Conservation (phyloP, 2,329 filamentous ascomycete genomes). For the Harringtonia lauricola region DNA sequence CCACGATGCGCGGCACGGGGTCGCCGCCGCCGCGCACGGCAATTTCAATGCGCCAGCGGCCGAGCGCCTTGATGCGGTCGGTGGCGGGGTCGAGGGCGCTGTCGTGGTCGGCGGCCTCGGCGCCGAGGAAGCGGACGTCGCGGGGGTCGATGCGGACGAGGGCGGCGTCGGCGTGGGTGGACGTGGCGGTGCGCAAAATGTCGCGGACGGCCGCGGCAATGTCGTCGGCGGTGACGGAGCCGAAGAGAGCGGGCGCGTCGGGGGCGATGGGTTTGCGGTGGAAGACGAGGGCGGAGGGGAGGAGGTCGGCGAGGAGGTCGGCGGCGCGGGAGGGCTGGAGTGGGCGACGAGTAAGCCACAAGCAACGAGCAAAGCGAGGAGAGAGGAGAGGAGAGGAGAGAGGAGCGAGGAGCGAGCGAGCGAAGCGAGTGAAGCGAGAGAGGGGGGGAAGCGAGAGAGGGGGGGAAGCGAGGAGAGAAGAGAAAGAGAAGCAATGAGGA, state of each 20-base stretch:
- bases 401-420: not conserved
- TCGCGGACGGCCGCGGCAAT: constrained; percentile 23
- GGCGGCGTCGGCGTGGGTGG: constrained; percentile 19
- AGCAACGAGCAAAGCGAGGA: too few species aligned
- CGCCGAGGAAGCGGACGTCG: constrained; percentile 19
- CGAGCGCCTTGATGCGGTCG: constrained; percentile 29
- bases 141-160: constrained; percentile 24
- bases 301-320: constrained; percentile 21
- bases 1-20: constrained; percentile 21
- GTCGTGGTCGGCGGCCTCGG: constrained; percentile 19
- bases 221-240: constrained; percentile 29
- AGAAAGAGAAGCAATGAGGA: too few species aligned
- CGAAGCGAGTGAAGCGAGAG: too few species aligned
- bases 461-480: not conserved
- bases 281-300: constrained; percentile 27
- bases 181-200: constrained; percentile 15
- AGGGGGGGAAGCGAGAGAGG: not conserved
- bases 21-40: constrained; percentile 14
- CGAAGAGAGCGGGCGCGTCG: constrained; percentile 23
- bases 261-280: constrained; percentile 23
- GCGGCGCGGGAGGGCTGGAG: constrained; percentile 24
- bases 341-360: not conserved
- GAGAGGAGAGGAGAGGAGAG: not conserved
- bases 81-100: constrained; percentile 15
- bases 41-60: constrained; percentile 27